Base-by-base conservation (phyloP, 352 stramenopile genomes). In the Phytophthora litchii region DNA sequence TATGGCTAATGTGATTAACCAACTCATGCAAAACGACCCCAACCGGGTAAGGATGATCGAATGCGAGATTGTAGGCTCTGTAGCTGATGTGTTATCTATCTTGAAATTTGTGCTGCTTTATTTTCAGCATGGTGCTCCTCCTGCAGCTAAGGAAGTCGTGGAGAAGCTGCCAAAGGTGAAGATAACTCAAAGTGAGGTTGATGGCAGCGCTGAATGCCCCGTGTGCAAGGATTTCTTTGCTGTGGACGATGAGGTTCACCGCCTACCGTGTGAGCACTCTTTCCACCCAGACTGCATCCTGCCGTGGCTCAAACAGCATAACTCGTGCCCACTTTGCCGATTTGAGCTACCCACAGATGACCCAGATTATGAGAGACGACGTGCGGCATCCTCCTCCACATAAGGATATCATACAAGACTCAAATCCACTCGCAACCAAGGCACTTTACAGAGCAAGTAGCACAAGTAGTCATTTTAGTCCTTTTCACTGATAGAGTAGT, bases 271-370 rank as follows among this genome's bases (percentile, higher is more conserved):
- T 56, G 50, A 78, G 16, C 86, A 95, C 51, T 72, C 70, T 21
- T 94, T 95, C 51, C 86, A 95, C 54, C 78, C 85, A 25, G 83
- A 95, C 45, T 95, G 86, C 61, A 95, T 95, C 46, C 67, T 91
- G 37, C 86, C 86, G 36, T 95, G 86, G 86, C 73, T 95, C 34
- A 89, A 92, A 55, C 76, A 94, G 75, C 86, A 95, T 70, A 95
- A 95, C 42, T 95, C 86, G 56, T 95, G 86, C 35, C 86, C 86
- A 17, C 79, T 95, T 36, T 95, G 86, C 42, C 84, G 86, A 40
- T 89, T 86, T 42, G 86, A 95, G 58, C 61, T 95, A 13, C 84
- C 86, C 4, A 95, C 86, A 47, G 86, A 95, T 44, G 86, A 95
- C 50, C 53, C 74, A 31, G 86, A 95, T 43, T 95, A 95, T 38